Evolutionary conservation across 495 filamentous ascomycete genomes (phyloP), one percentile per base, ranked within the genome.

Genomic region (Xylaria cubensis): DNA sequence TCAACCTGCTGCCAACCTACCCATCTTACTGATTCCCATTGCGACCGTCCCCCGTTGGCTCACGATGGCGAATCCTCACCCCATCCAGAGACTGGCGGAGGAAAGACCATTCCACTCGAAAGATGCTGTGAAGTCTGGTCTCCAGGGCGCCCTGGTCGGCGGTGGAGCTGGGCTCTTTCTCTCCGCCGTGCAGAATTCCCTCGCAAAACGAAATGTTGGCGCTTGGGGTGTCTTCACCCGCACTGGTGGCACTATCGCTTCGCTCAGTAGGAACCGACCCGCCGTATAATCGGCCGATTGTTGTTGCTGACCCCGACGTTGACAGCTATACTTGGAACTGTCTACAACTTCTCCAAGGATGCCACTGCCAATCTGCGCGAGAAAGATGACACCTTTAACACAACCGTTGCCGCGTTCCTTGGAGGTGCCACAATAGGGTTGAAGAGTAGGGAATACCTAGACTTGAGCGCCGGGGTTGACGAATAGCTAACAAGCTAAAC

Each of bases 111-210:
- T 94, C 80, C 90, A 92, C 56, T 91, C 92, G 62, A 88, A 91
- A 78, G 95, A 98, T 89, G 91, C 95, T 72, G 82, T 98, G 72
- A 80, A 83, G 64, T 84, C 85, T 50, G 86, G 91, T 36, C 79
- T 93, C 78, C 89, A 88, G 75, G 87, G 90, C 65, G 90, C 88
- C 48, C 71, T 89, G 72, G 79, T 93, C 70, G 89, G 88, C 65
- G 92, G 91, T 78, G 82, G 84, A 56, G 87, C 88, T 55, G 97
- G 96, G 74, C 80, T 92, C 53, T 84, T 93, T 78, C 77, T 90
- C 65, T 90, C 95, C 6, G 92, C 93, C 39, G 85, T 95, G 64
- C 93, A 94, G 84, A 97, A 97, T 82, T 91, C 94, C 41, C 87
- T 98, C 67, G 85, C 89, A 21, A 93, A 89, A 82, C 87, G 87